Conservation (phyloP, 257 asterid genomes). For the Apocynum venetum region DNA sequence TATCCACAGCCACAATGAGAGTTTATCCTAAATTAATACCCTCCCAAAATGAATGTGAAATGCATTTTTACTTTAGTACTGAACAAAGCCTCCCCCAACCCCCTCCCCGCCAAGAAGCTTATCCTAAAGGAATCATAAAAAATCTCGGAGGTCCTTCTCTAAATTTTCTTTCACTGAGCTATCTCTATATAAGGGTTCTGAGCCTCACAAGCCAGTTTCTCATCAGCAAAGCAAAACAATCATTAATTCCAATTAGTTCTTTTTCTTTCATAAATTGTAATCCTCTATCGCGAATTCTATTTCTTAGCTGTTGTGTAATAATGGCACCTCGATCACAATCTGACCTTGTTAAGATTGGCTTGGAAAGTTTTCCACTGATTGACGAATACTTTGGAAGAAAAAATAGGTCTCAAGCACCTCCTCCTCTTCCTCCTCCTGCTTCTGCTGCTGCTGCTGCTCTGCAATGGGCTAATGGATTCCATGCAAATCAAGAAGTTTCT, state of each 20-base stretch:
- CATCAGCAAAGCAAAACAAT: not conserved
- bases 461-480: not conserved
- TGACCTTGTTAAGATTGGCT: conserved; percentile 4
- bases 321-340: conserved; percentile 8
- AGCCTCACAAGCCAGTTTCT: not conserved
- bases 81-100: not conserved
- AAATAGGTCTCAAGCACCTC: not conserved
- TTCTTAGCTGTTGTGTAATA: too few species aligned
- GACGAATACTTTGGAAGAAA: not conserved
- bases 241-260: too few species aligned
- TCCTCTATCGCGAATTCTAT: too few species aligned
- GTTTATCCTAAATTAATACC: too few species aligned
- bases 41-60: too few species aligned
- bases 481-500: not conserved
- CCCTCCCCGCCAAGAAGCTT: not conserved
- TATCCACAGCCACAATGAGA: too few species aligned
- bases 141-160: not conserved
- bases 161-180: not conserved
- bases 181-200: not conserved
- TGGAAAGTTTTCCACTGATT: not conserved
- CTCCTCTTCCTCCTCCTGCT: not conserved
- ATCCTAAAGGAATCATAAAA: not conserved
- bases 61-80: too few species aligned
- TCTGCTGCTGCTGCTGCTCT: not conserved
- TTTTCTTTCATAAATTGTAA: too few species aligned